Conservation (phyloP, 441 rosid genomes). For the Mallotus japonicus region DNA sequence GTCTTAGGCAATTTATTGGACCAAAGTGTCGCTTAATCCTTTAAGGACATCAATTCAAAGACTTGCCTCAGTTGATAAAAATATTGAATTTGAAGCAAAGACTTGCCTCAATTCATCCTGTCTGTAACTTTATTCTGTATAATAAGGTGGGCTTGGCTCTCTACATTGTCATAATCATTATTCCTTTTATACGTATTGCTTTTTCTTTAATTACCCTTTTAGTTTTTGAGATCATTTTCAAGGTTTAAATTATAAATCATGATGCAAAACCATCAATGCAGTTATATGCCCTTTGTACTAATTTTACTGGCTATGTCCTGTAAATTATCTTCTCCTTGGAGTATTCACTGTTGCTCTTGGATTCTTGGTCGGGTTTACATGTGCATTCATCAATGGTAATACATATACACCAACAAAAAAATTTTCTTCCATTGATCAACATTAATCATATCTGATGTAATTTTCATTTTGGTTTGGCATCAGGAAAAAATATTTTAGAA, state of each 20-base stretch:
- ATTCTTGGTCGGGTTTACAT: conserved; percentile 11
- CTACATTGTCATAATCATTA: conserved; percentile 5
- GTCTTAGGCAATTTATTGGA: conserved; percentile 48
- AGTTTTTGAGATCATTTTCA: background rate
- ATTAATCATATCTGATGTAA: background rate
- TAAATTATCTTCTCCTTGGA: conserved; percentile 14
- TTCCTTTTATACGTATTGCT: conserved; percentile 9
- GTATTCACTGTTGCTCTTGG: conserved; percentile 2
- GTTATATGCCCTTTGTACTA: conserved; percentile 12
- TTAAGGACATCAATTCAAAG: conserved; percentile 53
- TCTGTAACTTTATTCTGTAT: background rate
- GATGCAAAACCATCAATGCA: conserved; percentile 7
- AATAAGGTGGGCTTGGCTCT: conserved; percentile 12
- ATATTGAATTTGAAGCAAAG: conserved; percentile 56
- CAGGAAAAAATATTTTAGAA: conserved; percentile 82
- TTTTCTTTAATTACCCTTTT: background rate
- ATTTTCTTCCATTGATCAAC: no score
- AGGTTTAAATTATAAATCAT: background rate
- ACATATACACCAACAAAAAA: background rate
- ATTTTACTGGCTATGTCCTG: conserved; percentile 3
- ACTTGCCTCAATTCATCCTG: conserved; percentile 38
- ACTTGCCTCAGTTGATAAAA: conserved; percentile 52
- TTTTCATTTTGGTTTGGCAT: conserved; percentile 10
- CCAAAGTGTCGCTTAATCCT: conserved; percentile 45
- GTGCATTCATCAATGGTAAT: conserved; percentile 10